Conservation (phyloP, 163 green algal species). For the Coccomyxa subellipsoidea region DNA sequence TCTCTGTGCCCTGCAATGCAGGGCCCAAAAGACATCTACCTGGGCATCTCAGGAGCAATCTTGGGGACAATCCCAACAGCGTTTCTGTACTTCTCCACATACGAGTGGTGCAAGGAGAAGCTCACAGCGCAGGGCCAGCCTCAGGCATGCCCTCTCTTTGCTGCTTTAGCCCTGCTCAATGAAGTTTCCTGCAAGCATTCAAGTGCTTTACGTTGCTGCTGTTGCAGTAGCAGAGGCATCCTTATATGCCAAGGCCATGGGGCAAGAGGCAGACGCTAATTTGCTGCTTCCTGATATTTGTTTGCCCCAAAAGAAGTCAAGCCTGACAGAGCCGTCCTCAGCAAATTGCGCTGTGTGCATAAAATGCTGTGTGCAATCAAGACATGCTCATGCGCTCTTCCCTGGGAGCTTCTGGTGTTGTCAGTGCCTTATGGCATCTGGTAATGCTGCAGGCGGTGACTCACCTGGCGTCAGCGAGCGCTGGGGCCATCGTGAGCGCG, state of each 20-base stretch:
- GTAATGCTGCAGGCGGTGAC: conserved; percentile 17
- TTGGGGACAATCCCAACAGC: conserved; percentile 63
- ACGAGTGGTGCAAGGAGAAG: conserved; percentile 46
- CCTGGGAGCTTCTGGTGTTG: too few species aligned
- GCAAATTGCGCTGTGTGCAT: too few species aligned
- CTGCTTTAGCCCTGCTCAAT: background rate
- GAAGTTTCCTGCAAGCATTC: background rate
- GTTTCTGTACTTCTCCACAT: conserved; percentile 67
- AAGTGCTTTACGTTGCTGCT: background rate
- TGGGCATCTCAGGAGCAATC: conserved; percentile 52
- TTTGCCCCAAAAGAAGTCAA: too few species aligned
- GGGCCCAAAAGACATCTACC: conserved; percentile 58
- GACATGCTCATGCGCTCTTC: too few species aligned
- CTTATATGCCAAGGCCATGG: too few species aligned
- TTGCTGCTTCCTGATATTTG: too few species aligned
- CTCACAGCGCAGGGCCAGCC: conserved; percentile 10
- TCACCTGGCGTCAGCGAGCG: conserved; percentile 54
- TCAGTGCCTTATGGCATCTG: too few species aligned
- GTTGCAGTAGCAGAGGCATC: background rate
- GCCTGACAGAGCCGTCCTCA: too few species aligned
- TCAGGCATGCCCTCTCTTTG: background rate
- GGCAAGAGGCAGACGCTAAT: too few species aligned
- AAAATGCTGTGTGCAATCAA: too few species aligned
- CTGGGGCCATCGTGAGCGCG: conserved; percentile 57
- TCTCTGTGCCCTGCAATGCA: conserved; percentile 12